Evolutionary conservation across 306 rosid genomes (phyloP), one percentile per base, ranked within the genome.

Genomic region (Prosopis cineraria): DNA sequence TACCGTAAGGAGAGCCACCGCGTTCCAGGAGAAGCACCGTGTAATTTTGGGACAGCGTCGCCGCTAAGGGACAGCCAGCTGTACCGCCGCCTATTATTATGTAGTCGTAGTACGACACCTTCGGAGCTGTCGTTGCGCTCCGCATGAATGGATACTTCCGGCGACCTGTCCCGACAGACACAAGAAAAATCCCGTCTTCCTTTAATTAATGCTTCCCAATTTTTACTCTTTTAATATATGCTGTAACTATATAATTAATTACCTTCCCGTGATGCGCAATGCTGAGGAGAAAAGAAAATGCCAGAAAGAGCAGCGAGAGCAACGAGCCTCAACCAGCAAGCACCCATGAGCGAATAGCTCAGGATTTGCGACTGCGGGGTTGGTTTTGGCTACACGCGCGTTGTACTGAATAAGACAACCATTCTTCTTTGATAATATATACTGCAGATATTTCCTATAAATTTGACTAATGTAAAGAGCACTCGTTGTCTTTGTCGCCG

Each of bases 51-150:
- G 97, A 89, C 3, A 93, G 84, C 2, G 93, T 93, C 10, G 97
- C 94, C 1, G 96, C 97, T 47, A 93, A 76, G 6, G 97, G 97
- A 48, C 97, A 90, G 2, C 97, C 96, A 0, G 96, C 87, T 0
- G 97, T 90, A 13, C 96, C 96, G 0, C 97, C 97, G 0, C 97
- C 97, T 1, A 93, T 82, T 6, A 93, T 70, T 17, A 93, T 93
- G 90, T 90, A 93, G 72, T 90, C 96, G 20, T 90, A 89, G 84
- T 82, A 88, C 1, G 96, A 87, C 3, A 68, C 59, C 3, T 25
- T 70, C 12, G 90, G 79, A 16, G 97, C 92, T 31, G 55, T 64
- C 0, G 74, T 80, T 44, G 97, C 94, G 75, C 81, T 70, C 40
- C 76, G 80, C 92, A 89, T 79, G 81, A 93, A 93, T 9, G 3